Base-by-base conservation (phyloP, 768 basidiomycete genomes). In the Pluteus cervinus region DNA sequence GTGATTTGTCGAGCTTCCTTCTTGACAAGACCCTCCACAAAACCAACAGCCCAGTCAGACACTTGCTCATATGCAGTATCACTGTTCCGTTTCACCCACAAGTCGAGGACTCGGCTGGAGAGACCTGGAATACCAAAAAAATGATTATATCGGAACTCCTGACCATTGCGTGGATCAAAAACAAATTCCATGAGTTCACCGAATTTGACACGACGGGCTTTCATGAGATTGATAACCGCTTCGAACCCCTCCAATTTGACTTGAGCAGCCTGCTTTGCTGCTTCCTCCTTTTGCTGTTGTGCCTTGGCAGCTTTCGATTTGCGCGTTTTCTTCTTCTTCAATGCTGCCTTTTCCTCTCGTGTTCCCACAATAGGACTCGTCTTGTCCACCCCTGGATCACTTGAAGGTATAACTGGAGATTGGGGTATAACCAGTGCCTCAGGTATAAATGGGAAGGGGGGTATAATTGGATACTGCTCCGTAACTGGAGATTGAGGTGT, bases 81-180 rank as follows among this genome's bases (percentile, higher is more conserved):
- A 22, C 45, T 54, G 28, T 52, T 56, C 4, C 42, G 39, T 0
- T 52, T 52, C 1, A 36, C 39, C 56, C 59, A 63, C 38, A 47
- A 48, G 24, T 57, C 38, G 2, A 66, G 43, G 3, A 63, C 45
- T 17, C 35, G 7, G 1, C 39, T 29, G 0, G 40, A 42, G 14
- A 23, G n/a, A 3, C 45, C 51, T 1, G 9, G 7, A 8, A 33
- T 5, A 4, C 17, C 12, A 24, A 62, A 60, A 29, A 63, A 55
- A 4, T 55, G 44, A 0, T 51, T 18, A 43, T 47, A 60, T 7
- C 54, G 49, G 2, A 38, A 25, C 1, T 29, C 49, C 15, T 47
- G 35, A 9, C 36, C 34, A 21, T 50, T 41, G 0, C 23, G 18
- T 0, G 60, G 58, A 39, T 60, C 47, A 16, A 52, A 57, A 2